Evolutionary conservation across 495 filamentous ascomycete genomes (phyloP), one percentile per base, ranked within the genome.

Genomic region (Elasticomyces elasticus): DNA sequence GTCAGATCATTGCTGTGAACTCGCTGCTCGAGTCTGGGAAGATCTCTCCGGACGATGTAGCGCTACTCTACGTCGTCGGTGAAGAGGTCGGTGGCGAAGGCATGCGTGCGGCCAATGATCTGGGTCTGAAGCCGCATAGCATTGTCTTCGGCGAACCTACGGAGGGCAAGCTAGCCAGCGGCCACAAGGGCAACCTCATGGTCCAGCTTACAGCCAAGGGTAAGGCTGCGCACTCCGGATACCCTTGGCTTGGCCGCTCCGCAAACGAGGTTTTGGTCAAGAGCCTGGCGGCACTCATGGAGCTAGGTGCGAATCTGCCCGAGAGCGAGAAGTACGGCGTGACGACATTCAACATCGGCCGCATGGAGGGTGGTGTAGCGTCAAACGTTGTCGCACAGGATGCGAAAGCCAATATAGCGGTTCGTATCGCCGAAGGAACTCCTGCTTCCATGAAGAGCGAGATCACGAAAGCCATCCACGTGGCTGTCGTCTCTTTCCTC

Each of bases 91-190:
- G 74, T 23, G 91, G 91, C 15, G 81, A 85, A 52, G 91, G 91
- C n/a, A 96, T 97, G 92, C 77, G 69, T 44, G 50, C 71, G 66
- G 82, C 81, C 37, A 83, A 80, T 27, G 63, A 72, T 23, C 72
- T 75, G 31, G 65, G 69, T 2, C 57, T 70, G 25, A 65, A 66
- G 40, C 82, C 80, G 71, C 74, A 80, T 49, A 77, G 86, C 3
- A 79, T 87, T 55, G 85, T 97, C 65, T 96, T 95, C 63, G 91
- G 84, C 38, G 91, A 97, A 64, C 91, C 91, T 11, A 97, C 91
- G 0, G 87, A 94, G 59, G 75, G 82, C 49, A 83, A 83, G 65
- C 84, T 97, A 25, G 89, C 87, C 0, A 78, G 84, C 31, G 91
- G 91, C 0, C 91, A 97, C 72, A 97, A 97, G 64, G 91, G 91